Base-by-base conservation (phyloP, 257 asterid species). In the Cordia subcordata region DNA sequence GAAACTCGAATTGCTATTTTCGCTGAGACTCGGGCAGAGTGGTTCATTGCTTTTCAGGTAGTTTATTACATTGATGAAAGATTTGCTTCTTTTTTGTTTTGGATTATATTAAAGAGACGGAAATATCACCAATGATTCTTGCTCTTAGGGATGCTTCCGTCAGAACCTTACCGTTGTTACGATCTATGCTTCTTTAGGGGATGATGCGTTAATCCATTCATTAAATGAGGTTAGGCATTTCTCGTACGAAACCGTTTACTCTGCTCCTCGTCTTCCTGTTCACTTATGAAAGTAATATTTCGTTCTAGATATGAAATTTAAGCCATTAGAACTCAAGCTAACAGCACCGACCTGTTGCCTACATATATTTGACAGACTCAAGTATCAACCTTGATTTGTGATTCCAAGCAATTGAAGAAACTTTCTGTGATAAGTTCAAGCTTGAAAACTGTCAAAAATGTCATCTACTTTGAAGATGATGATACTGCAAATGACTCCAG, bases 31-130 rank as follows among this genome's bases (percentile, higher is more conserved):
- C 83, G 86, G 23, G 80, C 97, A 14, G 95, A 87, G 79, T 90
- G 97, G 97, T 61, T 85, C 39, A 80, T 90, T 35, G 93, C 95
- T 35, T 81, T 90, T 69, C 87, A 87, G 82, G 97, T 90, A 70
- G 47, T 44, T 33, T 8, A 12, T 13, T 13, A 20, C n/a, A 22
- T 50, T 32, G 16, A 55, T 37, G 44, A 13, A 16, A 13, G 8
- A 63, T 66, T 17, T 52, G 38, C 19, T 52, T 61, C 14, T 40
- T 21, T 15, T 42, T 53, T 58, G 35, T 37, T 62, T 56, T 49
- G 18, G 49, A 53, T 60, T 62, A 23, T 62, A 39, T 33, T 68
- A 40, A 62, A 57, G 65, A 32, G 42, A 8, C 20, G 51, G 65
- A 21, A 57, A 22, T 74, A 42, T 65, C 23, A 14, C 17, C 52